Conservation (phyloP, 2,329 filamentous ascomycete genomes). For the Diaporthe ilicicola region DNA sequence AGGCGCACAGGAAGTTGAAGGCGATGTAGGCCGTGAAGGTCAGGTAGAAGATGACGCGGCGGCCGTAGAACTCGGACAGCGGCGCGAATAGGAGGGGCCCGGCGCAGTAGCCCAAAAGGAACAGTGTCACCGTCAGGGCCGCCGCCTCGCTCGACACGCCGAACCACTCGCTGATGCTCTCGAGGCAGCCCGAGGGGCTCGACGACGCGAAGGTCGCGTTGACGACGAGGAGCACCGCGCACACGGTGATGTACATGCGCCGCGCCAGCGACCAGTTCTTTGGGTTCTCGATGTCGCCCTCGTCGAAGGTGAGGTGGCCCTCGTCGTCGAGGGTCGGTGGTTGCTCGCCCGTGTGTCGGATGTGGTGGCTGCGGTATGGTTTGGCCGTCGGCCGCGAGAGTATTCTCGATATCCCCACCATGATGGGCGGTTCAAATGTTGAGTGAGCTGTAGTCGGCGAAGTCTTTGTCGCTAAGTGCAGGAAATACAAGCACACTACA, state of each 20-base stretch:
- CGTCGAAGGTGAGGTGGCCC: slow-evolving; percentile 60
- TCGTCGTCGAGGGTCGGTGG: slow-evolving; percentile 56
- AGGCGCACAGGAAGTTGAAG: slow-evolving; percentile 63
- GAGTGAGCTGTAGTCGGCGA: not conserved
- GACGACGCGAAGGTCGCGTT: slow-evolving; percentile 64
- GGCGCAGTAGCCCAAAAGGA: slow-evolving; percentile 64
- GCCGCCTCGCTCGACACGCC: slow-evolving; percentile 56
- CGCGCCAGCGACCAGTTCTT: slow-evolving; percentile 54
- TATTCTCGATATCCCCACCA: slow-evolving; percentile 52
- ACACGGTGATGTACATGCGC: slow-evolving; percentile 51
- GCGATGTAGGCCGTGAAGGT: slow-evolving; percentile 57
- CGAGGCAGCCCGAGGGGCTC: slow-evolving; percentile 46
- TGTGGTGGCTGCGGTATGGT: slow-evolving; percentile 55
- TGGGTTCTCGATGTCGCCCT: slow-evolving; percentile 60
- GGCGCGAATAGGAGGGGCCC: slow-evolving; percentile 68
- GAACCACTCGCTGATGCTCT: slow-evolving; percentile 55
- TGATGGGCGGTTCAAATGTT: slow-evolving; percentile 38
- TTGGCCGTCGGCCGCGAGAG: slow-evolving; percentile 61
- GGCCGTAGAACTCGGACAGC: slow-evolving; percentile 64
- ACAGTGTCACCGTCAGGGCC: slow-evolving; percentile 61
- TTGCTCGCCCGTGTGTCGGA: slow-evolving; percentile 42
- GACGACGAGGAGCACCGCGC: slow-evolving; percentile 56
- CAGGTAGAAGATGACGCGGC: slow-evolving; percentile 61
- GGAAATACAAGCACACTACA: not conserved
- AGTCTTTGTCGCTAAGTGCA: not conserved